Base-by-base conservation (phyloP, 192 early-diverging fungal genomes). In the Backusella luteola region DNA sequence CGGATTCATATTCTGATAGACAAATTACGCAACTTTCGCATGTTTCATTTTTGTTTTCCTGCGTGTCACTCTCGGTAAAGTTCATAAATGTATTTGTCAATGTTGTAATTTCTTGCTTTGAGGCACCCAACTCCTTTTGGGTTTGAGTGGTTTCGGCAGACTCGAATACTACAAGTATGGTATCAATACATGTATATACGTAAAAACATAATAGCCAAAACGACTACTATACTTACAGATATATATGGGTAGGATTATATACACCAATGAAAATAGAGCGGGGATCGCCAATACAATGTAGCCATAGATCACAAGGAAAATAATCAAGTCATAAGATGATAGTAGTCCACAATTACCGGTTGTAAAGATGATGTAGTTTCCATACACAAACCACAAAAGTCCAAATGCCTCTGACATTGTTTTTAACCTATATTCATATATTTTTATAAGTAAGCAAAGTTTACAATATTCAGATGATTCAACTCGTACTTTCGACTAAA, bases 1-100 rank as follows among this genome's bases (percentile, higher is more conserved):
- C 90, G 19, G 91, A 87, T 77, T 93, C 93, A 73, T 96, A 96
- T 9, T 88, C 84, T 67, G 83, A 81, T 41, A 96, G 80, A 79
- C 94, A 96, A 76, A 96, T 94, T 11, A 91, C 89, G 75, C 94
- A 96, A 36, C 11, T 63, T 3, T 23, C 21, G 14, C 56, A 63
- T 12, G 56, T 63, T 63, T 63, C 23, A 53, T 70, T 70, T 38
- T 23, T 11, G 19, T 49, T 34, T 68, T 35, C 67, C 6, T 19
- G 14, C n/a, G 14, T 35, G 29, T 26, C 9, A n/a, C 36, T 6
- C 29, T 41, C 83, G 71, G 87, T 93, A 34, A 81, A 85, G 12
- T 92, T 85, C 26, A 91, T 84, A 4, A 91, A 90, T 6, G 93
- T 88, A 66, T 85, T 85, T 15, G 83, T 74, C 56, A 95, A 91